Percentiles rank a stretch among this genome's conserved stretches.
phyloP scores from a whole-genome alignment of 805 yeast species.

The Schwanniomyces polymorphus region DNA sequence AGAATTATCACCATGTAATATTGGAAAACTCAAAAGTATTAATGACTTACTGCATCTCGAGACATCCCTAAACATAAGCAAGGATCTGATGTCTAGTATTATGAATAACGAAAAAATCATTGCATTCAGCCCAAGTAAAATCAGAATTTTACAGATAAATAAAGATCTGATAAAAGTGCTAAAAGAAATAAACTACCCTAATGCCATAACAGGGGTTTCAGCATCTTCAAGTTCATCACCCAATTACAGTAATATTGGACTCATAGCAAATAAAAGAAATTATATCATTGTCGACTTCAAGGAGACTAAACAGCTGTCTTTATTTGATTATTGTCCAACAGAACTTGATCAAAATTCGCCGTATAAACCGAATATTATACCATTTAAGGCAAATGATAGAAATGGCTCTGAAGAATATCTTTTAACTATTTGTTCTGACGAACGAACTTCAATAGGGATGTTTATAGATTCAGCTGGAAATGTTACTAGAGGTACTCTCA shows the following conservation, averaged over 20 bases:
- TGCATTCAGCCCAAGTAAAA: constrained; percentile 26
- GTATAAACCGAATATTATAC: constrained; percentile 20
- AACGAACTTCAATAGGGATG: constrained; percentile 37
- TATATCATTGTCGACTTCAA: constrained; percentile 40
- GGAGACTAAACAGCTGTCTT: constrained; percentile 29
- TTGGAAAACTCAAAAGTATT: constrained; percentile 37
- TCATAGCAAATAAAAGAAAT: constrained; percentile 30
- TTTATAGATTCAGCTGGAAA: constrained; percentile 38
- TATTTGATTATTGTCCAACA: constrained; percentile 28
- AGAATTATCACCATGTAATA: constrained; percentile 35
- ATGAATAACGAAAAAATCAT: constrained; percentile 25
- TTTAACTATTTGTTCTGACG: constrained; percentile 34
- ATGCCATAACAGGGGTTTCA: constrained; percentile 26
- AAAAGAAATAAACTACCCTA: constrained; percentile 30
- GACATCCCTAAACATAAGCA: neutral
- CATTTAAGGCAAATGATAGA: constrained; percentile 18
- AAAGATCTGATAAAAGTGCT: constrained; percentile 27
- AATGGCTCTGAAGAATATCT: constrained; percentile 28
- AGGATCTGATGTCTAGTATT: neutral
- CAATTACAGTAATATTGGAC: constrained; percentile 27
- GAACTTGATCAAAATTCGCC: constrained; percentile 5
- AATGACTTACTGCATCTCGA: constrained; percentile 28
- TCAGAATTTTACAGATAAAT: constrained; percentile 30
- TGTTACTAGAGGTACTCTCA: constrained; percentile 41
- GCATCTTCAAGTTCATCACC: constrained; percentile 24